Evolutionary conservation across 805 yeast species (phyloP).

Genomic region (Monosporozyma aerobia): DNA sequence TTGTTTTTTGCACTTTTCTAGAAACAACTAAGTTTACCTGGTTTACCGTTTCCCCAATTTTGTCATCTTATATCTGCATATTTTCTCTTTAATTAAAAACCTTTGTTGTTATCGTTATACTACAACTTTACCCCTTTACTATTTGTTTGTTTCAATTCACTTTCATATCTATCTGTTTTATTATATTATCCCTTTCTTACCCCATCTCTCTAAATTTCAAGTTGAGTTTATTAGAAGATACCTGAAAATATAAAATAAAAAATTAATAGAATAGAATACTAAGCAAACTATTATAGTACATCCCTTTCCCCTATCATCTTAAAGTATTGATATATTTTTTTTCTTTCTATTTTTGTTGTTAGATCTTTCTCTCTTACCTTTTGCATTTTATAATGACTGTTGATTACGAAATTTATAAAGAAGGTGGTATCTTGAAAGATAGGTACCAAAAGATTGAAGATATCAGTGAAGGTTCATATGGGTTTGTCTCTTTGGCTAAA

Average conservation of each 20-base stretch:
- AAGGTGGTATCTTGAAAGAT: constrained; percentile 45
- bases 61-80: neutral
- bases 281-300: neutral
- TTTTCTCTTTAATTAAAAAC: too few species aligned
- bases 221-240: neutral
- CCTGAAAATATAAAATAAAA: neutral
- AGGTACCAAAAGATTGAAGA: constrained; percentile 63
- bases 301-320: neutral
- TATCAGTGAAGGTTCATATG: constrained; percentile 89
- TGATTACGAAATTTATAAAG: constrained; percentile 35
- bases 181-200: neutral
- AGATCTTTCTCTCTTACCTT: neutral
- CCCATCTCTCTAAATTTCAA: neutral
- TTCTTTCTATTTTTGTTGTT: neutral
- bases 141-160: too few species aligned
- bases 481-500: constrained; percentile 79
- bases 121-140: neutral
- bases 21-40: too few species aligned
- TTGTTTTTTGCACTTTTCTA: too few species aligned
- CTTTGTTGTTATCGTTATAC: too few species aligned
- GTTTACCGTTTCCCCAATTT: neutral
- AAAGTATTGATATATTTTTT: neutral
- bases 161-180: neutral
- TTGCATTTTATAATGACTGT: constrained; percentile 6
- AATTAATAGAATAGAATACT: too few species aligned